Evolutionary conservation across 805 yeast species (phyloP), one percentile per base, ranked within the genome.

Genomic region (Hanseniaspora taiwanica): DNA sequence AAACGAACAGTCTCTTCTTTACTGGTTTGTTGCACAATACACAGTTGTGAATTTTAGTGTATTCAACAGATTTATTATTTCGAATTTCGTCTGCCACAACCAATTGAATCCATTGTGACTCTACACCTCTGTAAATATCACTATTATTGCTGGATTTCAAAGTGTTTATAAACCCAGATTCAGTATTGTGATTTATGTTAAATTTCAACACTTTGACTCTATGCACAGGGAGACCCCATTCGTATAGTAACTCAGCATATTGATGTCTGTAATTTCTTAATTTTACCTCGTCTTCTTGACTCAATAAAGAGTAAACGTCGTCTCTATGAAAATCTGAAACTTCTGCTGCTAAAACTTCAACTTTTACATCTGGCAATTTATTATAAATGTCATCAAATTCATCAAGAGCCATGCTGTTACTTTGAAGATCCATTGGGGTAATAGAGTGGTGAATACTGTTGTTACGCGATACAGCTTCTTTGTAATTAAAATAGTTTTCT

Each of bases 151-250:
- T 49, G 35, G 27, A 40, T 25, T 45, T 40, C 6, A 47, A 43
- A 16, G 42, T 16, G 13, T 52, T 42, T n/a, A 42, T 36, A 27
- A 68, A 70, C 50, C 79, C 80, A 6, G 31, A 21, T 17, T 39
- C 40, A 2, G 46, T 40, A 27, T 45, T 45, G 27, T 36, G 38
- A 21, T 45, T 45, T 13, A 45, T 37, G 20, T 45, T 45, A 18
- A 43, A 46, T 58, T 87, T 85, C 42, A 84, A 56, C 9, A 87
- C 71, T 51, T 87, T 87, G 21, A 83, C 75, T 34, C 95, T 60
- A 46, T 78, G 74, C n/a, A 81, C 69, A 0, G 86, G 81, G 16
- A 86, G 64, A 0, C 91, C 93, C 96, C 96, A 89, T 25, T 71
- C 58, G 51, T 72, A 82, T 12, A 87, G 63, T 53, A 87, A 68